phyloP scores from a whole-genome alignment of 306 rosid species.

The Cyclanthera cordifolia region DNA sequence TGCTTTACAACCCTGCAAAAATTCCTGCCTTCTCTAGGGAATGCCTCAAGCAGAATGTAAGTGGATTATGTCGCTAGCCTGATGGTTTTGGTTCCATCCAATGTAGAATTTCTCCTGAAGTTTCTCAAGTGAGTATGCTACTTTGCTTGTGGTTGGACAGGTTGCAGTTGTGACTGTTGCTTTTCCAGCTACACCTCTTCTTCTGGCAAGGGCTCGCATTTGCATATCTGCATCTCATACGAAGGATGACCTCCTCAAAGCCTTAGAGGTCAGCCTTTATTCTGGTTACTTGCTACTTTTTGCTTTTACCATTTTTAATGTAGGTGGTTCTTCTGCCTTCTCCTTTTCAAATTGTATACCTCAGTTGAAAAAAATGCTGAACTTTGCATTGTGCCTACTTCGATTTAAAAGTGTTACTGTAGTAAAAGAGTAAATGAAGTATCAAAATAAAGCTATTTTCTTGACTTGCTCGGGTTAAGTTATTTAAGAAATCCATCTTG shows the following conservation, averaged over 20 bases:
- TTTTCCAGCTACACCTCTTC: conserved; percentile 85
- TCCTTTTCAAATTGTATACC: not conserved
- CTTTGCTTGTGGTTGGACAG: conserved; percentile 26
- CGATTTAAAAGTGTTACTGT: not conserved
- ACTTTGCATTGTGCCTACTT: not conserved
- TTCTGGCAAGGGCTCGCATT: conserved; percentile 81
- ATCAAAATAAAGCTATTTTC: not conserved
- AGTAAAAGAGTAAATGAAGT: not conserved
- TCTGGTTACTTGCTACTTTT: not conserved
- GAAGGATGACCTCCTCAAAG: conserved; percentile 64
- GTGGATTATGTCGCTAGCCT: conserved; percentile 11
- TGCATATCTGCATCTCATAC: conserved; percentile 92
- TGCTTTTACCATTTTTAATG: not conserved
- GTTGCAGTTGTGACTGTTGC: conserved; percentile 87
- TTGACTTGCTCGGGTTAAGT: not conserved
- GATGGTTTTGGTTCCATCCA: not conserved
- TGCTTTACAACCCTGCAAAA: conserved; percentile 88
- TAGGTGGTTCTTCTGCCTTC: not conserved
- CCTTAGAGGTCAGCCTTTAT: conserved; percentile 49
- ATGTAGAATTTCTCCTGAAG: not conserved
- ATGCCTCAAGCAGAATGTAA: conserved; percentile 78
- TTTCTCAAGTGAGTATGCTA: not conserved
- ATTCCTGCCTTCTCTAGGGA: conserved; percentile 93
- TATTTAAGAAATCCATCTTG: not conserved
- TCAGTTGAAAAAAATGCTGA: not conserved